Evolutionary conservation across 371 early-diverging fungal species (phyloP), one percentile per base, ranked within the genome.

Genomic region (Capillidium rhysosporum): DNA sequence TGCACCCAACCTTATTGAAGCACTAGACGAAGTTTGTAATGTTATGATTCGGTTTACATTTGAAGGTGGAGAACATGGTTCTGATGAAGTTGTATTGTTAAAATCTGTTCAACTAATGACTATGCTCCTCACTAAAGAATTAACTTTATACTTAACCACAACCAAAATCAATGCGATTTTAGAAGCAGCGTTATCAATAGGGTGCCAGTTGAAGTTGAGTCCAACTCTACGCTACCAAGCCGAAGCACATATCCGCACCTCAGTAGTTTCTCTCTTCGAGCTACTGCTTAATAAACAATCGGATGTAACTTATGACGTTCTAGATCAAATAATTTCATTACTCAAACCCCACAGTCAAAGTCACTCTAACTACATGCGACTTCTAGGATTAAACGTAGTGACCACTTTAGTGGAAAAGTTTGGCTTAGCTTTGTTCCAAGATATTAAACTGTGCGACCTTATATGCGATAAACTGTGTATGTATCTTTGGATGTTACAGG

Each of bases 31-130:
- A 4, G 57, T 88, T 30, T 75, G 83, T 3, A 70, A 76, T 18
- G 82, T 93, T 5, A 90, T 87, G 2, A 86, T 92, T 0, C 86
- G 86, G 52, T 94, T 94, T 69, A 85, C 87, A 63, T 95, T 97
- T 62, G 93, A 92, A 60, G 86, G 89, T 0, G 88, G 91, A 1
- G 93, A 93, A 61, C 74, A 84, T 2, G 82, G 82, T 2, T 79
- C 89, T 0, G 96, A 97, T 61, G 98, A 97, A 64, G 75, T 86
- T 1, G 96, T 94, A 0, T 69, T 97, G 28, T 64, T 87, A 48
- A 79, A 82, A 58, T 90, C 95, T 59, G 68, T 97, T 16, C 79
- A 82, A 29, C 10, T 25, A 9, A 52, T 52, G 26, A 10, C 14
- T 24, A 18, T 28, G 9, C 20, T 52, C 16, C n/a, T 20, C 16